Base-by-base conservation (phyloP, 1,284 basidiomycete species). In the Earliella scabrosa region DNA sequence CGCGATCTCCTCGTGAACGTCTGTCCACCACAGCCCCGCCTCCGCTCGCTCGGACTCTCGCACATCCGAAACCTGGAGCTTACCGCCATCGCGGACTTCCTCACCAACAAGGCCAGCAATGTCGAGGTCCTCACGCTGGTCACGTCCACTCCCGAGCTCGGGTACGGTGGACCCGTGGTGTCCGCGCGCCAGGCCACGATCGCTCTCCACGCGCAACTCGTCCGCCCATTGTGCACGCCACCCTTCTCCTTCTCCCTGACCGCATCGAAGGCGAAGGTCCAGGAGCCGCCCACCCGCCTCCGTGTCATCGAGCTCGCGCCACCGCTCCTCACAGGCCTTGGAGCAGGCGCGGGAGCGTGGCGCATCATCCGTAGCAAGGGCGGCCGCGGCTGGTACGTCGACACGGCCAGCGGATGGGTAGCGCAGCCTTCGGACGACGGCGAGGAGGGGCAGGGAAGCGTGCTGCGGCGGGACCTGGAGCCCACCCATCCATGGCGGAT, bases 331-430 rank as follows among this genome's bases (percentile, higher is more conserved):
- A 79, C 83, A 45, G 81, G 81, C 8, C 78, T 96, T 0, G 87
- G 89, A 8, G 82, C 82, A 1, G 95, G 95, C 4, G 89, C 87
- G 0, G 88, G 86, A 3, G 75, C 87, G 35, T 99, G 97, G 97
- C 85, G 90, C 56, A 90, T 93, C 56, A 81, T 98, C 35, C 82
- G 86, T 63, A 95, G 93, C 66, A 96, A 97, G 68, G 97, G 97
- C 2, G 88, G 95, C 0, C 77, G 97, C 39, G 96, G 95, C 2
- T 99, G 97, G 95, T 97, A 96, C 66, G 93, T 97, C 52, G 93
- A 97, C 70, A 83, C 87, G 0, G 90, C 91, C 14, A 88, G 87
- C 48, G 92, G 90, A 2, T 97, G 95, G 88, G 77, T 90, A 40
- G 58, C 70, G 38, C 58, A 65, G 40, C 46, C 53, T 7, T 60